These are phyloP conservation scores for Yamadazyma epiphylla DNA, from an alignment of 1,139 yeast species.

Conservation along the genomic window DNA sequence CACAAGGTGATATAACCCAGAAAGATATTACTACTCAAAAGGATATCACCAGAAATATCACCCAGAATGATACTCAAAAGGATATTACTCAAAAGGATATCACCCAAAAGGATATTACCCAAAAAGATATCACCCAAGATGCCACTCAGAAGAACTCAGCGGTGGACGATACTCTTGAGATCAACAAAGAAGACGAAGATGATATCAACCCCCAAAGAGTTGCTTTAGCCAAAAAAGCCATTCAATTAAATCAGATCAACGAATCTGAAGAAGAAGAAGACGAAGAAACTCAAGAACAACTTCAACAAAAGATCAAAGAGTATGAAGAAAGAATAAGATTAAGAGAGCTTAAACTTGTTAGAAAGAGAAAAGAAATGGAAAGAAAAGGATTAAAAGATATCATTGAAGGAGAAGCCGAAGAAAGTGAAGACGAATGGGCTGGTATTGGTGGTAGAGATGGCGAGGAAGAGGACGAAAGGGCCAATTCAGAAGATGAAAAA, in stretches of 20 bases:
- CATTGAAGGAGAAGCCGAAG: conserved; percentile 86
- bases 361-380: conserved; percentile 46
- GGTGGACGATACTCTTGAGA: background rate
- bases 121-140: conserved; percentile 2
- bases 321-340: conserved; percentile 39
- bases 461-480: conserved; percentile 55
- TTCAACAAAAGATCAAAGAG: conserved; percentile 26
- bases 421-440: conserved; percentile 95
- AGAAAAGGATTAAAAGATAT: conserved; percentile 49
- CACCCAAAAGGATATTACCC: conserved; percentile 1
- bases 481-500: conserved; percentile 73
- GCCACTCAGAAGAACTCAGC: conserved; percentile 1
- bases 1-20: conserved; percentile 9
- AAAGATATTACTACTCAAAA: conserved; percentile 16
- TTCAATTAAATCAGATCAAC: conserved; percentile 11
- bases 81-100: conserved; percentile 6
- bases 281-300: conserved; percentile 22
- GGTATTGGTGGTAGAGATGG: conserved; percentile 85
- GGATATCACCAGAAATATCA: conserved; percentile 12
- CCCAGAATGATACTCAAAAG: too few species aligned
- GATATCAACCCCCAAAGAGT: conserved; percentile 26
- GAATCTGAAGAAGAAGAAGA: conserved; percentile 17
- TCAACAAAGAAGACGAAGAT: conserved; percentile 16
- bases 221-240: conserved; percentile 20
- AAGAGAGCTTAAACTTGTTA: conserved; percentile 34